These are phyloP conservation scores for Penicillium lividum DNA, from an alignment of 495 filamentous ascomycete species.

Conservation along the genomic window DNA sequence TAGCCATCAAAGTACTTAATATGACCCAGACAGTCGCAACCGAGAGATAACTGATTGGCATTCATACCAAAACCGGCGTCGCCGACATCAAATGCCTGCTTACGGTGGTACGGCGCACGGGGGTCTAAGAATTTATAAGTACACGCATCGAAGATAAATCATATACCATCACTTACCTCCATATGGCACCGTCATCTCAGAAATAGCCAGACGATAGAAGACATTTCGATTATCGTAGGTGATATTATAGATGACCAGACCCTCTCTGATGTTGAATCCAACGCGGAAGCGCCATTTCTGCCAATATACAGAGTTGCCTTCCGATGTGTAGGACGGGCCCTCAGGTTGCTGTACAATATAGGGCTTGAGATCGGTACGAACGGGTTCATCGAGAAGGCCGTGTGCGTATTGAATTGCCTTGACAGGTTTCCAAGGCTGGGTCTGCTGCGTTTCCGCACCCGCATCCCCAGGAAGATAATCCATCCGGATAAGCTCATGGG, in stretches of 20 bases:
- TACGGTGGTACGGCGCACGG: slow-evolving; percentile 65
- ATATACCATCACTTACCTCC: slow-evolving; percentile 29
- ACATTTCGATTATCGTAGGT: slow-evolving; percentile 68
- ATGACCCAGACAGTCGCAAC: slow-evolving; percentile 68
- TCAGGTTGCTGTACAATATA: slow-evolving; percentile 76
- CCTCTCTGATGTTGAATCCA: slow-evolving; percentile 65
- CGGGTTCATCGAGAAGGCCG: slow-evolving; percentile 38
- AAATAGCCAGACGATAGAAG: slow-evolving; percentile 69
- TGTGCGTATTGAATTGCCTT: slow-evolving; percentile 55
- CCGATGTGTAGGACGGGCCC: slow-evolving; percentile 65
- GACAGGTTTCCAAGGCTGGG: slow-evolving; percentile 50
- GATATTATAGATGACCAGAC: slow-evolving; percentile 62
- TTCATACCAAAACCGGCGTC: slow-evolving; percentile 66
- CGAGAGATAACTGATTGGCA: slow-evolving; percentile 66
- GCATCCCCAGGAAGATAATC: slow-evolving; percentile 49
- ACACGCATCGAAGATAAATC: not conserved
- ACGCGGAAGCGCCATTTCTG: slow-evolving; percentile 70
- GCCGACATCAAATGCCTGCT: slow-evolving; percentile 70
- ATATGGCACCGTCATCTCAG: slow-evolving; percentile 72
- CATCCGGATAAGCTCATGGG: slow-evolving; percentile 60
- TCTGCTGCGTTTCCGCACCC: slow-evolving; percentile 28
- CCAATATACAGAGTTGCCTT: slow-evolving; percentile 58
- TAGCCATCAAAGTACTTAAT: slow-evolving; percentile 66
- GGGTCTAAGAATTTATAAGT: slow-evolving; percentile 53
- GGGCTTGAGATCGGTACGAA: slow-evolving; percentile 67